These are phyloP conservation scores for Hyaloperonospora brassicae DNA, from an alignment of 352 stramenopile species.

Conservation along the genomic window DNA sequence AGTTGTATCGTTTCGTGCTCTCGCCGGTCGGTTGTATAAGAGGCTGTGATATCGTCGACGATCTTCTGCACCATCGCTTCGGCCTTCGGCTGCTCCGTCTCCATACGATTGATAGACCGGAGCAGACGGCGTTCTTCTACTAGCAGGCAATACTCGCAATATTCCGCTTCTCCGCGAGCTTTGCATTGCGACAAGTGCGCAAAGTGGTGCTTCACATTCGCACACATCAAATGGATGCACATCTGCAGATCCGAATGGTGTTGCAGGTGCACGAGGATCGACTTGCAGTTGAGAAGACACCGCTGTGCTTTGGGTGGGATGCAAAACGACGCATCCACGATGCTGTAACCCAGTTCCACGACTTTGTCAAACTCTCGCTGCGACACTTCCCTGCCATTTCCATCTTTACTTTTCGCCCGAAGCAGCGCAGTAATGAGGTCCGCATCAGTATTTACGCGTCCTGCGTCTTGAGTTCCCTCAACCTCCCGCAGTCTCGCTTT, in stretches of 20 bases:
- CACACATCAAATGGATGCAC: slow-evolving; percentile 46
- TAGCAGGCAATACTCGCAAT: slow-evolving; percentile 51
- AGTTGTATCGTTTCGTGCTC: slow-evolving; percentile 41
- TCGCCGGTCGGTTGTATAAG: slow-evolving; percentile 31
- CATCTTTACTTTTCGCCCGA: slow-evolving; percentile 11
- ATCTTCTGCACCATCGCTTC: slow-evolving; percentile 44
- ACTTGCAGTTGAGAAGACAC: slow-evolving; percentile 47
- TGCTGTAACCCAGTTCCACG: slow-evolving; percentile 40
- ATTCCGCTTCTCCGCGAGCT: slow-evolving; percentile 19
- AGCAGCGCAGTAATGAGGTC: slow-evolving; percentile 33
- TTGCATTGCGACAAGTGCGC: slow-evolving; percentile 46
- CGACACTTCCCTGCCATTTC: slow-evolving; percentile 10
- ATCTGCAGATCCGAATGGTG: slow-evolving; percentile 52
- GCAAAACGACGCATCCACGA: slow-evolving; percentile 60
- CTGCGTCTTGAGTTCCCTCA: slow-evolving; percentile 2
- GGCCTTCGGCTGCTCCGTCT: slow-evolving; percentile 42
- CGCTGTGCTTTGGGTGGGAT: slow-evolving; percentile 35
- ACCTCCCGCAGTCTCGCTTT: no score
- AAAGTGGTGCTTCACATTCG: slow-evolving; percentile 52
- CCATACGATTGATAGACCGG: slow-evolving; percentile 41
- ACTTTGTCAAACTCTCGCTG: slow-evolving; percentile 32
- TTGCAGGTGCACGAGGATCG: slow-evolving; percentile 49
- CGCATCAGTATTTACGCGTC: slow-evolving; percentile 15
- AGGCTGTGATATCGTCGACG: slow-evolving; percentile 42
- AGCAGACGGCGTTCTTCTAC: slow-evolving; percentile 42